Evolutionary conservation across 805 yeast genomes (phyloP).

Genomic region (Priceomyces castillae): DNA sequence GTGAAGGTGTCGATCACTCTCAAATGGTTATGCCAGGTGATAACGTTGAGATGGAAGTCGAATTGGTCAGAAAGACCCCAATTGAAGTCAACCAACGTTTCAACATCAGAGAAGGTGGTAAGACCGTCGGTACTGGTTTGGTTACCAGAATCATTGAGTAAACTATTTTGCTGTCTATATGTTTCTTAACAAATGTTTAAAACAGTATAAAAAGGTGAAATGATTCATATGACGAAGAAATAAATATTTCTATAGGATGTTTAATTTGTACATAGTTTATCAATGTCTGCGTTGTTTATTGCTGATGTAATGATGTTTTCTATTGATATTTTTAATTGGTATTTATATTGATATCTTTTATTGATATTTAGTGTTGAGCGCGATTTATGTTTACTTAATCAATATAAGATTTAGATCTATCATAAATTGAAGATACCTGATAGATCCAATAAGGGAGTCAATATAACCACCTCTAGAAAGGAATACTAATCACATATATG

Average conservation of each 20-base stretch:
- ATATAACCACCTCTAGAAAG: background rate
- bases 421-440: background rate
- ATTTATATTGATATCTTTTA: too few relatives aligned
- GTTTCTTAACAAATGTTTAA: background rate
- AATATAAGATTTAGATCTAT: background rate
- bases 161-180: conserved; percentile 7
- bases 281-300: background rate
- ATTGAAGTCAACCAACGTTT: conserved; percentile 96
- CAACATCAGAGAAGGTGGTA: conserved; percentile 99
- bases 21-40: conserved; percentile 97
- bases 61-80: conserved; percentile 87
- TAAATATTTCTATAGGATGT: conserved; percentile 1
- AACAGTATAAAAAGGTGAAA: background rate
- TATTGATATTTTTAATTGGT: too few relatives aligned
- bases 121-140: conserved; percentile 98
- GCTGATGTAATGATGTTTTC: background rate
- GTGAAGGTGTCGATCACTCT: conserved; percentile 70
- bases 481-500: background rate
- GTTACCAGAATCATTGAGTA: conserved; percentile 85
- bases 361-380: background rate
- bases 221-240: conserved; percentile 2
- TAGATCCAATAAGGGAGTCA: background rate
- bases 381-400: background rate
- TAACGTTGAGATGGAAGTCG: conserved; percentile 93
- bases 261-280: conserved; percentile 6